phyloP scores from a whole-genome alignment of 2,329 filamentous ascomycete genomes.

The Lecanoromycetidae sp. region DNA sequence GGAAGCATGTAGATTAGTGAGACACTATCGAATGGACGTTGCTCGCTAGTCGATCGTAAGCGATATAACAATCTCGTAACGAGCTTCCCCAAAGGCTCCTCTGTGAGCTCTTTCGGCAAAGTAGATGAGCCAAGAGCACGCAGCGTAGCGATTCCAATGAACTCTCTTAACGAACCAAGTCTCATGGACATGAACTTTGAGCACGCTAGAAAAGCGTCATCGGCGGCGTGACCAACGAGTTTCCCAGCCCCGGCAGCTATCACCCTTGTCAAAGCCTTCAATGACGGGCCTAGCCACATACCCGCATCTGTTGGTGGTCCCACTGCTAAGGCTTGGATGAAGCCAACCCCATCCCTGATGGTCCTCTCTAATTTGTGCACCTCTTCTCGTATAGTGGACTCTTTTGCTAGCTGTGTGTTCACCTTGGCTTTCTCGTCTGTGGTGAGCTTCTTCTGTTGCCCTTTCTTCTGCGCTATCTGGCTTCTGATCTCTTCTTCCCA shows the following conservation, averaged over 20 bases:
- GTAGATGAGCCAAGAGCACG: slow-evolving; percentile 64
- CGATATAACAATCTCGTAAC: slow-evolving; percentile 84
- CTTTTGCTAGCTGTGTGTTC: slow-evolving; percentile 79
- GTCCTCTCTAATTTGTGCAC: slow-evolving; percentile 58
- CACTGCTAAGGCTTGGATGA: slow-evolving; percentile 67
- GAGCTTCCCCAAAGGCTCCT: slow-evolving; percentile 70
- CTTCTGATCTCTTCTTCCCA: slow-evolving; percentile 89
- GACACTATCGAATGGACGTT: slow-evolving; percentile 81
- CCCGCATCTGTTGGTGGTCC: slow-evolving; percentile 83
- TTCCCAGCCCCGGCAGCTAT: slow-evolving; percentile 72
- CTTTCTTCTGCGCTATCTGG: slow-evolving; percentile 87
- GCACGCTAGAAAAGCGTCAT: slow-evolving; percentile 67
- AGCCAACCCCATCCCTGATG: slow-evolving; percentile 70
- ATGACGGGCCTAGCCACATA: slow-evolving; percentile 75
- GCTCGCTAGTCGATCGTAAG: slow-evolving; percentile 78
- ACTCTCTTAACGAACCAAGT: slow-evolving; percentile 63
- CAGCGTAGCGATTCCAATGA: slow-evolving; percentile 77
- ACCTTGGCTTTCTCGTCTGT: slow-evolving; percentile 82
- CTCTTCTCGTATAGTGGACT: slow-evolving; percentile 63
- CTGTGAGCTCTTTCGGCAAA: slow-evolving; percentile 57
- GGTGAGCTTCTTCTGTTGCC: slow-evolving; percentile 78
- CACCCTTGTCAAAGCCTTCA: slow-evolving; percentile 58
- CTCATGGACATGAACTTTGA: slow-evolving; percentile 62
- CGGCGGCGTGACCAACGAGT: slow-evolving; percentile 67
- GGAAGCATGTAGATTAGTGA: slow-evolving; percentile 81